Base-by-base conservation (phyloP, 108 stramenopile genomes). In the Schizochytrium sp. region DNA sequence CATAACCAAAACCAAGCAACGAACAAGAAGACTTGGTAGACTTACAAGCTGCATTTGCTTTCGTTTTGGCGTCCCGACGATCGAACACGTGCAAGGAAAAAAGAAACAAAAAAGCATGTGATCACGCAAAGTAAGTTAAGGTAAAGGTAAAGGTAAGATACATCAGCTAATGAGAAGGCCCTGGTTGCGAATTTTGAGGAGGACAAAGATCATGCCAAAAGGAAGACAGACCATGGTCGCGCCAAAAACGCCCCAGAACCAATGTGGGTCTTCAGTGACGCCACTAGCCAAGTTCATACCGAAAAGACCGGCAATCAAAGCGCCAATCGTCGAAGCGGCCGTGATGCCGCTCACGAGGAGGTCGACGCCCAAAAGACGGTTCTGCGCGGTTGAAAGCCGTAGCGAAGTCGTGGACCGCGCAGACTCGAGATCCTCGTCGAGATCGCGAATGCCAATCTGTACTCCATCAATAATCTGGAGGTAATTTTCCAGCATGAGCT, bases 211-310 rank as follows among this genome's bases (percentile, higher is more conserved):
- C 25, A 69, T 28, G 21, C 14, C 63, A 28, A 8, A 28, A 23
- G 63, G 63, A 6, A 69, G 25, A 5, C 25, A 69, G 41, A 28
- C 18, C 10, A 8, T 12, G 63, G 18, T 18, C 25, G 34, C 6
- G 51, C 76, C 45, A 34, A 83, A 83, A 45, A 83, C 76, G 45
- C 48, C 51, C 76, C 76, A 83, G 51, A 83, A 83, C 76, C 76
- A 83, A 23, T 83, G 28, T 0, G 48, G 76, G 2, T 47, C 51
- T 16, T 83, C 76, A 12, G 45, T 16, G 6, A 83, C 76, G 12
- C 51, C 76, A 23, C 76, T 83, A 4, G 19, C 51, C 6, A 83
- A 23, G 51, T 83, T 83, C 76, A 83, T 83, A 21, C 76, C 76
- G 4, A 83, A 83, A 34, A 83, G 48, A 12, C 48, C 76, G 23